Evolutionary conservation across 2,329 filamentous ascomycete species (phyloP).

Genomic region (Aschersonia sp.): DNA sequence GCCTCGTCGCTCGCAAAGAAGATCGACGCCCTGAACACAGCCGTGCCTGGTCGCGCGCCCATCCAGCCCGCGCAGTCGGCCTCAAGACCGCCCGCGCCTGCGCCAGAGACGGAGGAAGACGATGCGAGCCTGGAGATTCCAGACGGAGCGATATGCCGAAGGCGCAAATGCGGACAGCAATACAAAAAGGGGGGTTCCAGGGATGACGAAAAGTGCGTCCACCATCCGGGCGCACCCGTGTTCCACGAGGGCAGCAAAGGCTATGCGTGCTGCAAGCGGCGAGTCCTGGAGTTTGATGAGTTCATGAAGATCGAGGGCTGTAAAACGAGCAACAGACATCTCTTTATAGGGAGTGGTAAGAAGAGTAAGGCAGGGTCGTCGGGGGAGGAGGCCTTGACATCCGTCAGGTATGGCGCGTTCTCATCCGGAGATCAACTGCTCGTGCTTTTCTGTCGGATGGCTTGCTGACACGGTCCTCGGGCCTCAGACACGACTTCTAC

Average conservation of each 20-base stretch:
- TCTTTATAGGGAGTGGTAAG: slow-evolving; percentile 69
- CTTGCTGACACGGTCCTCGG: too few relatives aligned
- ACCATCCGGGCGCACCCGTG: slow-evolving; percentile 80
- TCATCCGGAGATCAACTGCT: not conserved
- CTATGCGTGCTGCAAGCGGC: slow-evolving; percentile 90
- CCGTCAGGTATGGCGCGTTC: slow-evolving; percentile 46
- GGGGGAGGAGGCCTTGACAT: slow-evolving; percentile 63
- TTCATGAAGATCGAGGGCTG: slow-evolving; percentile 95
- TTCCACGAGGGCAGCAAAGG: slow-evolving; percentile 99
- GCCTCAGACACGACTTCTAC: slow-evolving; percentile 64
- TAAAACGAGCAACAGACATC: slow-evolving; percentile 63
- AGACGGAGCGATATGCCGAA: slow-evolving; percentile 60
- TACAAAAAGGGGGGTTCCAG: slow-evolving; percentile 48
- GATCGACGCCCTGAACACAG: slow-evolving; percentile 34
- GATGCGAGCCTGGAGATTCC: slow-evolving; percentile 62
- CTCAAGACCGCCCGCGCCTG: slow-evolving; percentile 40
- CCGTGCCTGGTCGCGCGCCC: slow-evolving; percentile 22
- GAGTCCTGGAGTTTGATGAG: slow-evolving; percentile 92
- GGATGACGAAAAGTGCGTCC: slow-evolving; percentile 63
- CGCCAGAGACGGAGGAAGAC: slow-evolving; percentile 74
- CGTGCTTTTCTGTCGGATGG: too few relatives aligned
- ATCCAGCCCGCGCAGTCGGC: slow-evolving; percentile 29
- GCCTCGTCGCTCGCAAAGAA: slow-evolving; percentile 26
- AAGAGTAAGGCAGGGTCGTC: slow-evolving; percentile 35
- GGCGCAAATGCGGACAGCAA: slow-evolving; percentile 54